Evolutionary conservation across 2,329 filamentous ascomycete genomes (phyloP).

Genomic region (Didymosphaeria variabile): DNA sequence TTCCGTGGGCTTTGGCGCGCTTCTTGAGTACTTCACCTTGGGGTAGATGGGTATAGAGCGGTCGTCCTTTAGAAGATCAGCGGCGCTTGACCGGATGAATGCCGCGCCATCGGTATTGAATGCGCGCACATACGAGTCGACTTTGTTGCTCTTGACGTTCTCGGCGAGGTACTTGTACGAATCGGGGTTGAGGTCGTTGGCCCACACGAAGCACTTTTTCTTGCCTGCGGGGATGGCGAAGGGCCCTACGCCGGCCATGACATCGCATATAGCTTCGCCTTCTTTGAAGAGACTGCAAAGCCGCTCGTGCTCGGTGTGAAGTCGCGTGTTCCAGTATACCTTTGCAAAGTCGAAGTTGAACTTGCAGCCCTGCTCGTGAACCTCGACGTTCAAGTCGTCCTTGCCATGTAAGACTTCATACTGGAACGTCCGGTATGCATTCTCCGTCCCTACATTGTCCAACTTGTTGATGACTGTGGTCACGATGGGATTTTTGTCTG

Average conservation of each 20-base stretch:
- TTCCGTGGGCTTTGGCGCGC: constrained; percentile 27
- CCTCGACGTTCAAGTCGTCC: constrained; percentile 82
- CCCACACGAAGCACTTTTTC: constrained; percentile 91
- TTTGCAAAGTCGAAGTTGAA: constrained; percentile 95
- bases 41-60: constrained; percentile 57
- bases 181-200: constrained; percentile 95
- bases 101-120: constrained; percentile 83
- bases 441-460: constrained; percentile 85
- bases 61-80: constrained; percentile 63
- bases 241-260: constrained; percentile 96
- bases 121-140: constrained; percentile 73
- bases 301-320: constrained; percentile 88
- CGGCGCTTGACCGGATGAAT: constrained; percentile 79
- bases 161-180: constrained; percentile 77
- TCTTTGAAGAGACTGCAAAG: constrained; percentile 78
- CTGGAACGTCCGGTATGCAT: constrained; percentile 87
- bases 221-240: constrained; percentile 93
- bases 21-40: constrained; percentile 44
- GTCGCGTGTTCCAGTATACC: constrained; percentile 96
- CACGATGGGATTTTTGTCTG: constrained; percentile 87
- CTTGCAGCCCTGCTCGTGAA: constrained; percentile 82
- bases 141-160: constrained; percentile 82
- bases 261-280: constrained; percentile 91
- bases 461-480: constrained; percentile 96
- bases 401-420: constrained; percentile 90